Conservation (phyloP, 352 stramenopile genomes). For the Elongisporangium senticosum region DNA sequence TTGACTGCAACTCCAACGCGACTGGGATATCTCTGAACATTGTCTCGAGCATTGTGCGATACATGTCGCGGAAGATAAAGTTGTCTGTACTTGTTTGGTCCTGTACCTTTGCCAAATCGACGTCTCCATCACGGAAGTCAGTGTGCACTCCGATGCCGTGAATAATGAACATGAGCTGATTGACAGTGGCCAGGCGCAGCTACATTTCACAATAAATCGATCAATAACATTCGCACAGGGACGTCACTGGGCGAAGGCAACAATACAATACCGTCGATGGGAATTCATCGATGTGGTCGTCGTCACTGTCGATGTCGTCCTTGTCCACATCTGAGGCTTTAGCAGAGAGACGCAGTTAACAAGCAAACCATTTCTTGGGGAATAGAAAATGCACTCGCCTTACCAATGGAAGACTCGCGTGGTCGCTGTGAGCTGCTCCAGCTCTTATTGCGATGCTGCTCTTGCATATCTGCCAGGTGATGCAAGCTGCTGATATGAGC, state of each 20-base stretch:
- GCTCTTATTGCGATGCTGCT: conserved; percentile 49
- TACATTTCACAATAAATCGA: conserved; percentile 13
- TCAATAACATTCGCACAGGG: neutral
- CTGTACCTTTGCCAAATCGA: conserved; percentile 75
- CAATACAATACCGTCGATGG: conserved; percentile 45
- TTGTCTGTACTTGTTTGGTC: conserved; percentile 71
- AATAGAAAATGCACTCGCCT: neutral
- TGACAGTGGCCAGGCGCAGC: conserved; percentile 67
- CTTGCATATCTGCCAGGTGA: neutral
- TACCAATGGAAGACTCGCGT: conserved; percentile 24
- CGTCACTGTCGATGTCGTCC: conserved; percentile 35
- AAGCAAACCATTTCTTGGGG: neutral
- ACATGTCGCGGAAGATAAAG: conserved; percentile 74
- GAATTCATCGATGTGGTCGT: conserved; percentile 67
- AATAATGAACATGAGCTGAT: conserved; percentile 85
- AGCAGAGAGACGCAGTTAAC: neutral
- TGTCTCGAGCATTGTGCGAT: conserved; percentile 66
- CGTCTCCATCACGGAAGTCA: conserved; percentile 80
- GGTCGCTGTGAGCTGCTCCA: conserved; percentile 41
- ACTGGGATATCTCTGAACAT: conserved; percentile 80
- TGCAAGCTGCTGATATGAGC: conserved; percentile 28
- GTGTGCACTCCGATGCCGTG: conserved; percentile 83
- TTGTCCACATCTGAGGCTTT: conserved; percentile 11
- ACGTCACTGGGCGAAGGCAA: neutral
- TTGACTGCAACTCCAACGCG: conserved; percentile 82